A percentile compares a stretch with the other conserved stretches of the same genome.
phyloP scores from a whole-genome alignment of 345 rosid species.

The Schrenkiella parvula region DNA sequence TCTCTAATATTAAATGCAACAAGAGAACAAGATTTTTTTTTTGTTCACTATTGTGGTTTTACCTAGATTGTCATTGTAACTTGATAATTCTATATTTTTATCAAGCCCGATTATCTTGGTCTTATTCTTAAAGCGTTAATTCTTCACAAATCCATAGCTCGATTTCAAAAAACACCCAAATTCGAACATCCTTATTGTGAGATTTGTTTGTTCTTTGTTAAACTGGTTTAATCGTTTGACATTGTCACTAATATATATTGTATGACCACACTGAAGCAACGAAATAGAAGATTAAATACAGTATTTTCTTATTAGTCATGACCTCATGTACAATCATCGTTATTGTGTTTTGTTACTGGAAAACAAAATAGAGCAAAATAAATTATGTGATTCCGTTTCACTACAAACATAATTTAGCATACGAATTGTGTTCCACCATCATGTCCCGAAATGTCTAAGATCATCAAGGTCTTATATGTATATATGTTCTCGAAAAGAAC shows the following conservation, averaged over 20 bases:
- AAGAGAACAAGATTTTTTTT: background rate
- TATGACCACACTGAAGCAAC: background rate
- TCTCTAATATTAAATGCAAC: conserved; percentile 5
- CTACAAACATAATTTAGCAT: background rate
- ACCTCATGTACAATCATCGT: background rate
- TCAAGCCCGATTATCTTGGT: background rate
- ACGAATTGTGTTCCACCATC: background rate
- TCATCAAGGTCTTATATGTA: background rate
- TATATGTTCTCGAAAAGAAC: background rate
- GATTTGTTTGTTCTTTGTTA: background rate
- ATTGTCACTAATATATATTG: background rate
- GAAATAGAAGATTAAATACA: background rate
- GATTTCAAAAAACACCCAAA: background rate
- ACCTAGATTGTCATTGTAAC: background rate
- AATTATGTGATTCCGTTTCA: too few relatives aligned
- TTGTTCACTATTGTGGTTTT: background rate
- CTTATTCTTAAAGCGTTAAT: background rate
- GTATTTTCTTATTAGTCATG: too few relatives aligned
- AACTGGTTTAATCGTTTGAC: background rate
- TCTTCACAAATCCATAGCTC: background rate
- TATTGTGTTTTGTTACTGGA: background rate
- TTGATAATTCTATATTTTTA: background rate
- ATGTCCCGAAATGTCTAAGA: background rate
- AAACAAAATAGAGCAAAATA: too few relatives aligned
- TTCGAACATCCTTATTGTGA: background rate